phyloP scores from a whole-genome alignment of 2,329 filamentous ascomycete species.

The Diaporthe sp. region DNA sequence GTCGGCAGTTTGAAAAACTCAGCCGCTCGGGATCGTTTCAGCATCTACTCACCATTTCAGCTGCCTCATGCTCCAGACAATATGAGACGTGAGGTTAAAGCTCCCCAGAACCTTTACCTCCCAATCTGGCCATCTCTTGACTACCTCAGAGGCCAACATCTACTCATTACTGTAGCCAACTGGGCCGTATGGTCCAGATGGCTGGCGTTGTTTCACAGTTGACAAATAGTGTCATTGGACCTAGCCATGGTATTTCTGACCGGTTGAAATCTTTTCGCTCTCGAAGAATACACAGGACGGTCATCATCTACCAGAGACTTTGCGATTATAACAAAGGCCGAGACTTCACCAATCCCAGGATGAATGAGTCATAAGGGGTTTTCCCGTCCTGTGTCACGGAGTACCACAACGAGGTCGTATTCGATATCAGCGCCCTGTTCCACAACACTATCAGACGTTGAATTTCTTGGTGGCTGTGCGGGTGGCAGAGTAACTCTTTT shows the following conservation, averaged over 20 bases:
- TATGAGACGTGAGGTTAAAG: conserved; percentile 62
- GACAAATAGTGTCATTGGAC: conserved; percentile 57
- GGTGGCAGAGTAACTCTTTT: no score
- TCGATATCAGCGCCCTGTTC: not conserved
- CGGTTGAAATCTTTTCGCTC: conserved; percentile 57
- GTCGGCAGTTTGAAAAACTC: not conserved
- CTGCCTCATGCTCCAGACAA: conserved; percentile 1
- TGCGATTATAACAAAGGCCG: conserved; percentile 54
- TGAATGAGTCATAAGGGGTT: conserved; percentile 56
- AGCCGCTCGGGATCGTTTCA: not conserved
- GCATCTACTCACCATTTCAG: not conserved
- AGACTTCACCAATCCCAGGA: conserved; percentile 55
- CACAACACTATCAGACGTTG: no score
- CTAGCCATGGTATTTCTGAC: conserved; percentile 51
- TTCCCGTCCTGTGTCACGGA: conserved; percentile 49
- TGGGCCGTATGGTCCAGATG: conserved; percentile 63
- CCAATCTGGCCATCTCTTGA: conserved; percentile 56
- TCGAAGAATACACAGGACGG: conserved; percentile 60
- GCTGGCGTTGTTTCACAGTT: conserved; percentile 57
- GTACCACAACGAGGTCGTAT: conserved; percentile 52
- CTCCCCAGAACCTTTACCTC: conserved; percentile 57
- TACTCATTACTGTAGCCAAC: conserved; percentile 64
- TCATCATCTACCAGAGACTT: conserved; percentile 49
- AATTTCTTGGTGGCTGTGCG: no score
- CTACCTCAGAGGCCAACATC: conserved; percentile 63